Evolutionary conservation across 78 protist genomes (phyloP), one percentile per base, ranked within the genome.

Genomic region (Paulinella micropora): DNA sequence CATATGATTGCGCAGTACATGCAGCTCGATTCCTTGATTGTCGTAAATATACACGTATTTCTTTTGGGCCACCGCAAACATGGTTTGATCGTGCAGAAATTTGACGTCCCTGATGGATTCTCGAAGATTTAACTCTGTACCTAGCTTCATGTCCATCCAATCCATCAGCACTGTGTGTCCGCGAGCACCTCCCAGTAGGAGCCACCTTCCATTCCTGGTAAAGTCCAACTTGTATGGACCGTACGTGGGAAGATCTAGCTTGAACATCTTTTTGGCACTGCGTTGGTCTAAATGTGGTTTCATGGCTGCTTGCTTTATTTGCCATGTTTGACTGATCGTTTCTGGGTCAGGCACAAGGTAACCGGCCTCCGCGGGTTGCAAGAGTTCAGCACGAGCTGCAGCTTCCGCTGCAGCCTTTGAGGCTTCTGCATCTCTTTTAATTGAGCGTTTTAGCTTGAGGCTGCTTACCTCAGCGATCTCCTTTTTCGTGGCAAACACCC

Each of bases 1-100:
- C 28, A 32, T 81, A 81, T 93, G 95, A 36, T 92, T 36, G 28
- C 89, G 85, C 28, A 96, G 90, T n/a, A 89, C 51, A 87, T 97
- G 99, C 26, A 98, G 28, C 90, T 98, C 99, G 4, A 87, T 85
- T 37, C 99, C 99, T 1, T 73, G 29, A 9, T 79, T 28, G 90
- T 96, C 96, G 90, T 98, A 98, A 35, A 97, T 91, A 88, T 92
- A 95, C 34, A 92, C 88, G 84, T 94, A 91, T 89, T 94, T 93
- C 83, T 92, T 91, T 92, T 97, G 99, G 15, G 99, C 99, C 1
- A 94, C 95, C 1, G 99, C 99, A 41, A 94, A 89, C 96, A 97
- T 90, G 31, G 95, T 39, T 37, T 95, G 93, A 90, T 97, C 93
- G 82, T 95, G 95, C 87, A 97, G 92, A 83, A 92, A 95, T 34